Conservation (phyloP, 441 rosid genomes). For the Aleurites moluccanus region DNA sequence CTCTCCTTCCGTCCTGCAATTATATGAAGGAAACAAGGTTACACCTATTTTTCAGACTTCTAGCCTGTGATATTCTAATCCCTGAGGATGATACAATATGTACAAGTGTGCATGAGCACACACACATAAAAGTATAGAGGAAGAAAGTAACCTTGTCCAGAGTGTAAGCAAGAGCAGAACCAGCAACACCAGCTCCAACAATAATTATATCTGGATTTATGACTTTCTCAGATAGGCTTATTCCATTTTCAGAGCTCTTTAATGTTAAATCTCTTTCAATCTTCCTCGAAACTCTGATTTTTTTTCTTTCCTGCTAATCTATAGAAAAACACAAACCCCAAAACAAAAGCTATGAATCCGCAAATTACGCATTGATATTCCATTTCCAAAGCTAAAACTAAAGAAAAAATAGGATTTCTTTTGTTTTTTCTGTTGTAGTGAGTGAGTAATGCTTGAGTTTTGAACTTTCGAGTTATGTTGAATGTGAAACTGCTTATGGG, state of each 20-base stretch:
- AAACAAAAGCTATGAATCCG: not conserved
- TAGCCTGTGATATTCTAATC: no score
- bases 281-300: not conserved
- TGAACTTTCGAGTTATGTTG: not conserved
- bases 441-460: not conserved
- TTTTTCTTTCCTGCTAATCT: not conserved
- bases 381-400: not conserved
- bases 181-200: no score
- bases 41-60: not conserved
- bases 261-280: not conserved
- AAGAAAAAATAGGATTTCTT: not conserved
- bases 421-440: not conserved
- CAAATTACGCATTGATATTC: not conserved
- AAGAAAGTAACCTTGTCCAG: slow-evolving; percentile 16
- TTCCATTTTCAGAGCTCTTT: not conserved
- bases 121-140: not conserved
- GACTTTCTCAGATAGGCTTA: not conserved
- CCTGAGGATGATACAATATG: not conserved
- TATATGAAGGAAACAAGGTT: not conserved
- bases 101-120: not conserved
- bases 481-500: not conserved
- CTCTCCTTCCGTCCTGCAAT: slow-evolving; percentile 60
- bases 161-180: slow-evolving; percentile 9
- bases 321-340: not conserved
- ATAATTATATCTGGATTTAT: not conserved